Conservation (phyloP, 371 early-diverging fungal genomes). For the Syncephalastrum racemosum region DNA sequence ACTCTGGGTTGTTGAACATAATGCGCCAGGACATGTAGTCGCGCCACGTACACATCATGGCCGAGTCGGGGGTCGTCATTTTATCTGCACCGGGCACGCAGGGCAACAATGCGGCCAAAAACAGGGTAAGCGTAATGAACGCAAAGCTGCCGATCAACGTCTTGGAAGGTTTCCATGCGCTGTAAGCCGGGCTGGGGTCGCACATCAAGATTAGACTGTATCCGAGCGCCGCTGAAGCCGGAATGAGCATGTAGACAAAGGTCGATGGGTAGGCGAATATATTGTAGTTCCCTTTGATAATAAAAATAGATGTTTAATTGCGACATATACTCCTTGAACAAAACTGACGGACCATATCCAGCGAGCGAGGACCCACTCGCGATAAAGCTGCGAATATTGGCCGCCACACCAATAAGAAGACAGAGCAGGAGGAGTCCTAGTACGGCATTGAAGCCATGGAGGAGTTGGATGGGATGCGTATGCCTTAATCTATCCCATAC, state of each 20-base stretch:
- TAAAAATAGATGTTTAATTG: not conserved
- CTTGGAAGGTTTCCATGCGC: conserved; percentile 41
- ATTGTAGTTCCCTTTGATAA: conserved; percentile 30
- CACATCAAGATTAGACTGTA: conserved; percentile 34
- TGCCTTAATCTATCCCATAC: not conserved
- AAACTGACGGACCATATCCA: conserved; percentile 34
- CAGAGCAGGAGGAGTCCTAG: conserved; percentile 14
- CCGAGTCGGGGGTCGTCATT: conserved; percentile 29
- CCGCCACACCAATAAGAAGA: conserved; percentile 23
- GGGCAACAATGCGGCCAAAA: conserved; percentile 34
- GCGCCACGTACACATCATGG: conserved; percentile 33
- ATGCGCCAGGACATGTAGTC: conserved; percentile 43
- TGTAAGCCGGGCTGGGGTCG: conserved; percentile 36
- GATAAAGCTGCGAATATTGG: conserved; percentile 29
- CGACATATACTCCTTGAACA: not conserved
- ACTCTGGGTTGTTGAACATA: conserved; percentile 28
- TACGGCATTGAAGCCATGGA: conserved; percentile 16
- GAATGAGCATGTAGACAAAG: conserved; percentile 45
- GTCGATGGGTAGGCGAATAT: conserved; percentile 45
- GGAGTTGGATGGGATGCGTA: conserved; percentile 14
- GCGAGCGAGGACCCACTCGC: conserved; percentile 25
- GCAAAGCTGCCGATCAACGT: conserved; percentile 25
- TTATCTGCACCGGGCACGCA: conserved; percentile 37
- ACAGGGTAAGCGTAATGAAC: conserved; percentile 22
- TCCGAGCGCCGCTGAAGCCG: conserved; percentile 23